Percentiles rank a stretch among this genome's conserved stretches.
Conservation (phyloP, 2,329 filamentous ascomycete genomes). For the Sarocladium oryzae region DNA sequence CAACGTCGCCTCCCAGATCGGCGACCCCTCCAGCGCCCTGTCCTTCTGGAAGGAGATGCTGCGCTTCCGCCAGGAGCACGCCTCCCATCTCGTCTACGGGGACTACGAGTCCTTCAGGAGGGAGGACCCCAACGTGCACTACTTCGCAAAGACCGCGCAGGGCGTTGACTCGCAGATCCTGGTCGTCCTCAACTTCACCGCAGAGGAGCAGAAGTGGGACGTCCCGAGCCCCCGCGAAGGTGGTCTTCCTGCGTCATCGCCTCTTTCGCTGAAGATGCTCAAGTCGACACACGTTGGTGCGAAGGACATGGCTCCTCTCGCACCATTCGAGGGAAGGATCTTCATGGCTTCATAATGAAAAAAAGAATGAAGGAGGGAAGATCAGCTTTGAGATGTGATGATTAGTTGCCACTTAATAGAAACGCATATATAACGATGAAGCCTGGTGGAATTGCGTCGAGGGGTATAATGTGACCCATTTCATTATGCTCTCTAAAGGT, state of each 20-base stretch:
- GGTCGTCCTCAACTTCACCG: constrained; percentile 27
- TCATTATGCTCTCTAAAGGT: too few relatives aligned
- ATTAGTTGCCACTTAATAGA: too few relatives aligned
- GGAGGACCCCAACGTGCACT: constrained; percentile 16
- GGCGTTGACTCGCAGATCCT: constrained; percentile 18
- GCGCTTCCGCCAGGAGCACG: constrained; percentile 23
- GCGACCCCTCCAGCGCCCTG: constrained; percentile 16
- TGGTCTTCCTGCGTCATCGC: constrained; percentile 8
- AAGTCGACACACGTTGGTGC: constrained; percentile 20
- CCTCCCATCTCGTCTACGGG: constrained; percentile 27
- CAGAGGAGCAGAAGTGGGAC: constrained; percentile 20
- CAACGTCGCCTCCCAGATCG: constrained; percentile 12
- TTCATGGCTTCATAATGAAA: constrained; percentile 18
- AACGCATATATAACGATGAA: neutral
- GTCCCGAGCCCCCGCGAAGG: constrained; percentile 18
- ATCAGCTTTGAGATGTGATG: neutral
- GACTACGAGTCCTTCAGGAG: constrained; percentile 22
- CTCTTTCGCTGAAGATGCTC: constrained; percentile 18
- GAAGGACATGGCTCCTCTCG: constrained; percentile 15
- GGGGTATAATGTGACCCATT: too few relatives aligned
- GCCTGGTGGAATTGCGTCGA: neutral
- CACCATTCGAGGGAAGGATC: constrained; percentile 25
- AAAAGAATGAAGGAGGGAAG: neutral
- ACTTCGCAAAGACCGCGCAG: constrained; percentile 24
- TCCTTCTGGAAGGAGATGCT: constrained; percentile 27